phyloP scores from a whole-genome alignment of 164 flowering plant genomes.

The Macadamia tetraphylla region DNA sequence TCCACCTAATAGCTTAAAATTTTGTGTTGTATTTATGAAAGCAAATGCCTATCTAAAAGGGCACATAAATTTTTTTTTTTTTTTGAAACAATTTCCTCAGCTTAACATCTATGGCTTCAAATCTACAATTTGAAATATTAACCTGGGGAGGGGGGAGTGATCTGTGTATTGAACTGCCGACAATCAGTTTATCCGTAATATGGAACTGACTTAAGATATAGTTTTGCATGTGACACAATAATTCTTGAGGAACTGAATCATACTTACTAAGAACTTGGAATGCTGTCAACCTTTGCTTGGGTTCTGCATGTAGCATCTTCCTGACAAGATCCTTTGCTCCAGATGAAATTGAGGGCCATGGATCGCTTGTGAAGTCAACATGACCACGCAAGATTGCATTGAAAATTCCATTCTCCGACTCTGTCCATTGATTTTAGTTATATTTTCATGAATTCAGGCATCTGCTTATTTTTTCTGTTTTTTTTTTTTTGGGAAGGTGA shows the following conservation, averaged over 20 bases:
- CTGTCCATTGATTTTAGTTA: constrained; percentile 24
- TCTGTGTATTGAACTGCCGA: too few relatives aligned
- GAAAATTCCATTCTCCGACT: constrained; percentile 84
- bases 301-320: constrained; percentile 77
- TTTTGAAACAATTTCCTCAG: too few relatives aligned
- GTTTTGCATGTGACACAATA: background rate
- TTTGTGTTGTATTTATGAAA: too few relatives aligned
- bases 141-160: too few relatives aligned
- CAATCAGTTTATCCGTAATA: too few relatives aligned
- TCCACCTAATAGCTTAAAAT: too few relatives aligned
- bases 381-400: constrained; percentile 72
- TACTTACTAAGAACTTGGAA: constrained; percentile 76
- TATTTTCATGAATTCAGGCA: background rate
- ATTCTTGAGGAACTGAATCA: background rate
- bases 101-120: too few relatives aligned
- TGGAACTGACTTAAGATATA: too few relatives aligned
- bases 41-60: too few relatives aligned
- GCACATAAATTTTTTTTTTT: too few relatives aligned
- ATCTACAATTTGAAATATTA: too few relatives aligned
- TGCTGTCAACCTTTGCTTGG: constrained; percentile 79
- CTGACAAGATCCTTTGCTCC: constrained; percentile 81
- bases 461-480: background rate
- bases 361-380: constrained; percentile 72
- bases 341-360: constrained; percentile 82
- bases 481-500: background rate